These are phyloP conservation scores for Saccharomycopsis crataegensis DNA, from an alignment of 1,139 yeast species.

Conservation along the genomic window DNA sequence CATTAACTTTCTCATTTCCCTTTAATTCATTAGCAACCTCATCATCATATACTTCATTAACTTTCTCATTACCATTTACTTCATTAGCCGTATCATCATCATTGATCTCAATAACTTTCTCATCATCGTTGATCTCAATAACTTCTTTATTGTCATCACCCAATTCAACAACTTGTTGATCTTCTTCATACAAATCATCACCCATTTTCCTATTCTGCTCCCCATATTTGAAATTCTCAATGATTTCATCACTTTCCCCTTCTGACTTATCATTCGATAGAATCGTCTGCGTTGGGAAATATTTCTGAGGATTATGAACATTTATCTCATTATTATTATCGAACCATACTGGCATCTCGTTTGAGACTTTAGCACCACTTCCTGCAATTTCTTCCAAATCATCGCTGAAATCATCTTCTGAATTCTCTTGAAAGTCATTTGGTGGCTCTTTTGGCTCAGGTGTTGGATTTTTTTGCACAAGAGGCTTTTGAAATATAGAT, in stretches of 20 bases:
- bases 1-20: background rate
- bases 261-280: background rate
- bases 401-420: conserved; percentile 11
- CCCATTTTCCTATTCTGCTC: conserved; percentile 3
- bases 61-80: background rate
- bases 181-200: conserved; percentile 9
- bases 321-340: background rate
- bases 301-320: background rate
- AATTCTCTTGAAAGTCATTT: background rate
- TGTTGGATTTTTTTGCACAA: background rate
- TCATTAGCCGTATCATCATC: background rate
- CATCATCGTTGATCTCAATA: background rate
- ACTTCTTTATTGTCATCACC: background rate
- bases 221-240: conserved; percentile 7
- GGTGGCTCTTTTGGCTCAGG: conserved; percentile 3
- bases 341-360: conserved; percentile 15
- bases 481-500: background rate
- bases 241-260: conserved; percentile 2
- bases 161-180: conserved; percentile 14
- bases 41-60: background rate
- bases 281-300: background rate
- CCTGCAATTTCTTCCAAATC: background rate
- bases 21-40: background rate
- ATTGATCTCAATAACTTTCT: background rate
- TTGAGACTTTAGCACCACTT: background rate